phyloP scores from a whole-genome alignment of 306 rosid genomes.

The Purshia tridentata region DNA sequence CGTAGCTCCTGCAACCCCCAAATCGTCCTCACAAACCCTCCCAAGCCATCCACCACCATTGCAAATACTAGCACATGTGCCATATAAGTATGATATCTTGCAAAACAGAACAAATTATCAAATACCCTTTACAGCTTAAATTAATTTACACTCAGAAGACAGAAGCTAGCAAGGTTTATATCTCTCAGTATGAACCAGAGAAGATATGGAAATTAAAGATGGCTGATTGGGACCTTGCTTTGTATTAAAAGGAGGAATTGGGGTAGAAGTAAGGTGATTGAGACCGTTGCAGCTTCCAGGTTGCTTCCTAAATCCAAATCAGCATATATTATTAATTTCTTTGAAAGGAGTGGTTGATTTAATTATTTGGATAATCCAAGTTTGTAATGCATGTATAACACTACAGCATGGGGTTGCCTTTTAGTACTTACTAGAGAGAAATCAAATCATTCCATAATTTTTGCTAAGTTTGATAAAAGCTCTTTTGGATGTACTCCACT shows the following conservation, averaged over 20 bases:
- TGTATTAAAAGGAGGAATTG: background rate
- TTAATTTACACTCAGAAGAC: background rate
- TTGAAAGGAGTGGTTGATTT: conserved; percentile 2
- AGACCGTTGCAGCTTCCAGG: conserved; percentile 43
- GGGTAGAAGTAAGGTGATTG: conserved; percentile 9
- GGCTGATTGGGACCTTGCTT: background rate
- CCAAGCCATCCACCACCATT: conserved; percentile 41
- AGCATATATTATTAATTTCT: conserved; percentile 21
- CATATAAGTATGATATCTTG: conserved; percentile 20
- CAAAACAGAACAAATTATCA: background rate
- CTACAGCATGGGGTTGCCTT: conserved; percentile 7
- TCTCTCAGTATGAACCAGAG: background rate
- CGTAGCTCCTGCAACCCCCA: conserved; percentile 69
- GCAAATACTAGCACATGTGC: conserved; percentile 29
- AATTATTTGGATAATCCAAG: too few species aligned
- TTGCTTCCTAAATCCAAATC: conserved; percentile 13
- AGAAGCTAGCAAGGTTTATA: background rate
- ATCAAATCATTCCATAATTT: too few species aligned
- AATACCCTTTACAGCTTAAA: background rate
- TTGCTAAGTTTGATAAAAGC: too few species aligned
- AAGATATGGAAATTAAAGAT: background rate
- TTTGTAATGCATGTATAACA: background rate
- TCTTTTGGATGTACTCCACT: too few species aligned
- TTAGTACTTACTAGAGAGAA: background rate
- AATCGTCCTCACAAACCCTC: conserved; percentile 42